These are phyloP conservation scores for Pistacia atlantica DNA, from an alignment of 345 rosid genomes.

Conservation along the genomic window DNA sequence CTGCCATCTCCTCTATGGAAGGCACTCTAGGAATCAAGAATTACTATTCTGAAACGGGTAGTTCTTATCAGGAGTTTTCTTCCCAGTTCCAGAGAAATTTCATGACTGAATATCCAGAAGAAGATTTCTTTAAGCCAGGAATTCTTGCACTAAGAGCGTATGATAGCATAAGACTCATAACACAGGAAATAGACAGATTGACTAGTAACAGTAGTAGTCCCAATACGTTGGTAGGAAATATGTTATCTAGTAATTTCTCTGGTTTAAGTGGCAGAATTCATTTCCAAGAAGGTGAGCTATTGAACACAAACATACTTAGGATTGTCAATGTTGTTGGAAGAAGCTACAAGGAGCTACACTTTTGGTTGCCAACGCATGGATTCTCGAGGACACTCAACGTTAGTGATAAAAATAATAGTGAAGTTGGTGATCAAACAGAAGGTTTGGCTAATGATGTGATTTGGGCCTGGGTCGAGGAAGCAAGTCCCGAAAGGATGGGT, in stretches of 20 bases:
- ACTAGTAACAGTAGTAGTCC: too few species aligned
- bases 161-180: conserved; percentile 25
- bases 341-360: conserved; percentile 32
- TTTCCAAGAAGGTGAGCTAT: conserved; percentile 26
- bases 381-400: conserved; percentile 14
- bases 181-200: too few species aligned
- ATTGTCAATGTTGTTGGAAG: conserved; percentile 39
- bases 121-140: conserved; percentile 26
- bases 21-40: conserved; percentile 43
- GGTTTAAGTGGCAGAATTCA: conserved; percentile 36
- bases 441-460: conserved; percentile 4
- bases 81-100: conserved; percentile 8
- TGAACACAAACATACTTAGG: not conserved
- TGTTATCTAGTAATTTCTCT: conserved; percentile 21
- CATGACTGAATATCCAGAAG: conserved; percentile 17
- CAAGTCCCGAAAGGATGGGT: conserved; percentile 35
- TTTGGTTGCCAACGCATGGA: conserved; percentile 31
- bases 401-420: not conserved
- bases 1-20: conserved; percentile 36
- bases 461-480: conserved; percentile 35
- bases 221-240: conserved; percentile 15
- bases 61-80: conserved; percentile 16
- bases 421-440: not conserved
- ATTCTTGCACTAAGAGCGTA: conserved; percentile 33
- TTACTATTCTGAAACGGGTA: conserved; percentile 3